Percentiles rank a stretch among this genome's conserved stretches.
Conservation (phyloP, 2,329 filamentous ascomycete genomes). For the Colletotrichum incanum region DNA sequence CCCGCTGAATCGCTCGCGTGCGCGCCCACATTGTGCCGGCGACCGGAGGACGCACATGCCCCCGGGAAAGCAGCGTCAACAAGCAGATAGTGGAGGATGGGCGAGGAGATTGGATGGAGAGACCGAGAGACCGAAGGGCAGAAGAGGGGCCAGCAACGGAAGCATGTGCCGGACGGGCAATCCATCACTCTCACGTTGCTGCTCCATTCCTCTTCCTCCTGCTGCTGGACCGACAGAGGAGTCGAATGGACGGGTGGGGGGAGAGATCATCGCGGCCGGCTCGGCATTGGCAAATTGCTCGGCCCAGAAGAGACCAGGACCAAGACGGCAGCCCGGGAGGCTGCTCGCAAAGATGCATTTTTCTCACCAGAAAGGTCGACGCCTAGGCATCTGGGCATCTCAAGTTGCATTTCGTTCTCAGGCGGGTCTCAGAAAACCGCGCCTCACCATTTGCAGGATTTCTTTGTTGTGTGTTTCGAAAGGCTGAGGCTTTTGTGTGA, state of each 20-base stretch:
- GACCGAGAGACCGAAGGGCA: neutral
- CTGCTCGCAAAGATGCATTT: conserved; percentile 9
- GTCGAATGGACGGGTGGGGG: neutral
- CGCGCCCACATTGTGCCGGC: neutral
- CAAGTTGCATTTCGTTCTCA: neutral
- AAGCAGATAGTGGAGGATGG: neutral
- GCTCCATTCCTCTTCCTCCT: neutral
- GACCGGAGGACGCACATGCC: neutral
- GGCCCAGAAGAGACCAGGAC: conserved; percentile 5
- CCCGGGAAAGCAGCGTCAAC: neutral
- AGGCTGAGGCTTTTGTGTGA: neutral
- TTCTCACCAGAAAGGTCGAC: neutral
- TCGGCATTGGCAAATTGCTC: conserved; percentile 17
- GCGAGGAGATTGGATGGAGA: neutral
- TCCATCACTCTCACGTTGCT: neutral
- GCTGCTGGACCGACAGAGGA: conserved; percentile 1
- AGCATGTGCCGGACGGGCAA: conserved; percentile 19
- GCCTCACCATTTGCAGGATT: neutral
- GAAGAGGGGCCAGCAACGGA: neutral
- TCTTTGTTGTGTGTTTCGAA: neutral
- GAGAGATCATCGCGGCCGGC: conserved; percentile 20
- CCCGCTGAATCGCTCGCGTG: neutral
- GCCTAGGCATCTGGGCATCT: neutral
- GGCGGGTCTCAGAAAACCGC: neutral
- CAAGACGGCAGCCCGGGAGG: conserved; percentile 8